Conservation (phyloP, 148 eudicot species). For the Fagopyrum esculentum region DNA sequence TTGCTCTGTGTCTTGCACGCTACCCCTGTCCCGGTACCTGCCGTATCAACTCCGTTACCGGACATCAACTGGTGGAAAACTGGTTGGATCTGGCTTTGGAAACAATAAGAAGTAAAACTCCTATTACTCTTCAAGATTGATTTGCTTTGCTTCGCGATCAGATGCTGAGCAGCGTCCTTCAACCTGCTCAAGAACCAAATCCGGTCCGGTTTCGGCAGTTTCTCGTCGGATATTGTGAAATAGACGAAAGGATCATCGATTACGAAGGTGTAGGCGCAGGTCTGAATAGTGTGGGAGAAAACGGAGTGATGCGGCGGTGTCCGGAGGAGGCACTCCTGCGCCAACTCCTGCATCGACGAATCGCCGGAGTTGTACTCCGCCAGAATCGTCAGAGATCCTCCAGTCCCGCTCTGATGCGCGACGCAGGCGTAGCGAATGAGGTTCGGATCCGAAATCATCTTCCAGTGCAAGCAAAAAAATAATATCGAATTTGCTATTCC, state of each 20-base stretch:
- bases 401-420: conserved; percentile 22
- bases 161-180: conserved; percentile 28
- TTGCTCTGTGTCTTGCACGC: conserved; percentile 14
- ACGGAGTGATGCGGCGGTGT: conserved; percentile 58
- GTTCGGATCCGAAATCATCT: conserved; percentile 49
- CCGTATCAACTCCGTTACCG: conserved; percentile 16
- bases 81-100: conserved; percentile 62
- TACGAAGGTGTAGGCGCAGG: conserved; percentile 47
- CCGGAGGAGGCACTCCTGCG: conserved; percentile 47
- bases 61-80: conserved; percentile 55
- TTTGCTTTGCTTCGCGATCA: conserved; percentile 15
- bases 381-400: conserved; percentile 31
- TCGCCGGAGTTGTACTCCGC: conserved; percentile 62
- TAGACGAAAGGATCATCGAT: conserved; percentile 49
- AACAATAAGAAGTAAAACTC: conserved; percentile 43
- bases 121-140: neutral
- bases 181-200: conserved; percentile 44
- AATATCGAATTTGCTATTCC: neutral
- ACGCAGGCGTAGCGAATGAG: conserved; percentile 61
- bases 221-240: conserved; percentile 50
- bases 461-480: neutral
- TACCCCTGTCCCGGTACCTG: neutral
- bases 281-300: conserved; percentile 51
- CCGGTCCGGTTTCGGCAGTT: conserved; percentile 31
- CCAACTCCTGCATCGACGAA: conserved; percentile 41